phyloP scores from a whole-genome alignment of 2,329 filamentous ascomycete genomes.

The Didymellaceae sp. region DNA sequence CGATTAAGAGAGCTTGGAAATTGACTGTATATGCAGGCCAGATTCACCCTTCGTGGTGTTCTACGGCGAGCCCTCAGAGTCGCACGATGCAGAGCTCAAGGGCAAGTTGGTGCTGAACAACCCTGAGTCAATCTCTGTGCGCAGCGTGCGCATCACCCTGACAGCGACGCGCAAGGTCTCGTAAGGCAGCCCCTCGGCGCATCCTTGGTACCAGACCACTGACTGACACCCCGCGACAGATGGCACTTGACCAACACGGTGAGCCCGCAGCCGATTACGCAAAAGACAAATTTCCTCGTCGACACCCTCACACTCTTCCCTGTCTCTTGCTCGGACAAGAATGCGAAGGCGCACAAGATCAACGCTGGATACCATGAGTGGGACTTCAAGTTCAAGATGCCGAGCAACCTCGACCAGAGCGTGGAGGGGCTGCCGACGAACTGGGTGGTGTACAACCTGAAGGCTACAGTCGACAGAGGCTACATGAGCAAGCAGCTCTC shows the following conservation, averaged over 20 bases:
- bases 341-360: slow-evolving; percentile 55
- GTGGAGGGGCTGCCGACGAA: slow-evolving; percentile 88
- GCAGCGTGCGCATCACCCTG: slow-evolving; percentile 55
- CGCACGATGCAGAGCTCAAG: slow-evolving; percentile 53
- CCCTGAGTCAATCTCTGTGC: slow-evolving; percentile 56
- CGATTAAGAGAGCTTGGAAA: slow-evolving; percentile 2
- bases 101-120: slow-evolving; percentile 56
- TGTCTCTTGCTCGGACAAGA: slow-evolving; percentile 42
- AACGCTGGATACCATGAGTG: slow-evolving; percentile 58
- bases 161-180: slow-evolving; percentile 57
- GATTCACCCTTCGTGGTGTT: slow-evolving; percentile 58
- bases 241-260: slow-evolving; percentile 49
- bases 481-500: slow-evolving; percentile 89
- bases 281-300: slow-evolving; percentile 56
- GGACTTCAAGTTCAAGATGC: slow-evolving; percentile 58
- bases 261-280: slow-evolving; percentile 52
- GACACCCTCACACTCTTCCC: slow-evolving; percentile 55
- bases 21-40: slow-evolving; percentile 40
- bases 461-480: slow-evolving; percentile 84
- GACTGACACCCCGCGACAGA: slow-evolving; percentile 31
- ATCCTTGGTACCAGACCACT: not conserved
- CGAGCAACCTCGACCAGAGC: slow-evolving; percentile 71
- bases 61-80: slow-evolving; percentile 56
- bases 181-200: slow-evolving; percentile 35
- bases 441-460: slow-evolving; percentile 87